Base-by-base conservation (phyloP, 2,329 filamentous ascomycete genomes). In the Penicillium thymicola region DNA sequence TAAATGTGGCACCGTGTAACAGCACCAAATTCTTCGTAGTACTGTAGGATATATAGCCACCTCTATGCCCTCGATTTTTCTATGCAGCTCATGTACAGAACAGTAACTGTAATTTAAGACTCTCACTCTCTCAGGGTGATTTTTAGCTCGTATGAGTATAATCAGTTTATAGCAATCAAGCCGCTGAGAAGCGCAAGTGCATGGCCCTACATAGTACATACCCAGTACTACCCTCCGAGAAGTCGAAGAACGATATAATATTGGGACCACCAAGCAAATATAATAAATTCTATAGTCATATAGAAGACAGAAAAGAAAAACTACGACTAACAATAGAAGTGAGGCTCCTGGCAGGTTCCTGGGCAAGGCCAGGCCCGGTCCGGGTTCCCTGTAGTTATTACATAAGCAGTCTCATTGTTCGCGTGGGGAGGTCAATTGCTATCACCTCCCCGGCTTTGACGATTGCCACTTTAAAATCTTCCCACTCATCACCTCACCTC, bases 391-490 rank as follows among this genome's bases (percentile, higher is more conserved):
- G 30, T 8, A 50, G 2, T 9, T 16, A 23, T 41, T 38, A 58
- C 55, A 40, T 50, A 50, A 49, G 34, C 51, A 50, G 7, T 5
- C n/a, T 43, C 27, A 53, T 36, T 51, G 50, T 52, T 37, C 32
- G 49, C 28, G 42, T 44, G 49, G 38, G 40, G 37, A 50, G 45
- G 34, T 57, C 34, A n/a, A 54, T 46, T 41, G 54, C 43, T 43
- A 54, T 50, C 52, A 55, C 23, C 32, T 52, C 50, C 49, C 38
- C 32, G 41, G 50, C 41, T 50, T 42, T 28, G 37, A 51, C 27
- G 48, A 57, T 54, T 57, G 49, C 50, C 46, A 40, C 32, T 28
- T 37, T 41, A 47, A 41, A 48, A 43, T 40, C 47, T 55, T 46
- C 40, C 40, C 47, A 5, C 41, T 45, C 40, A 34, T 40, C 40